Percentiles rank a stretch among this genome's conserved stretches.
These are phyloP conservation scores for Sutorius australiensis DNA, from an alignment of 768 basidiomycete genomes.

Conservation along the genomic window DNA sequence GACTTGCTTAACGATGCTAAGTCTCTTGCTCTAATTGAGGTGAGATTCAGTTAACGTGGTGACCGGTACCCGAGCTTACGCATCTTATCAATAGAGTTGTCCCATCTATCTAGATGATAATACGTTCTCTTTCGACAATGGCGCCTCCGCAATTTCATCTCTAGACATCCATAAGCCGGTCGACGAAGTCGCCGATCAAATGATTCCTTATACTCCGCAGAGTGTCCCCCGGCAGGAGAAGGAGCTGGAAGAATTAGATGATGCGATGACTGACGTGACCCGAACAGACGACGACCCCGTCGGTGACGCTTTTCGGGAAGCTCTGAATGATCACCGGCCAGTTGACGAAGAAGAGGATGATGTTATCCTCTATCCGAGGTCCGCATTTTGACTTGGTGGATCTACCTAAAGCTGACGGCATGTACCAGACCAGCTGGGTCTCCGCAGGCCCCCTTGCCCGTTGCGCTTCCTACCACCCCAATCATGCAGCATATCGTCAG, in stretches of 20 bases:
- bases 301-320: slow-evolving; percentile 58
- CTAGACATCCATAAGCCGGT: background rate
- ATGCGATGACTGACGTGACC: slow-evolving; percentile 63
- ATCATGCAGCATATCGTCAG: slow-evolving; percentile 1
- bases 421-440: slow-evolving; percentile 18
- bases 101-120: slow-evolving; percentile 24
- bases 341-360: slow-evolving; percentile 51
- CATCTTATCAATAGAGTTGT: slow-evolving; percentile 19
- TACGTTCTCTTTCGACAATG: slow-evolving; percentile 18
- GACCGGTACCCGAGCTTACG: slow-evolving; percentile 11
- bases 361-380: slow-evolving; percentile 77
- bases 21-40: slow-evolving; percentile 55
- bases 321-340: slow-evolving; percentile 34
- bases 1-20: slow-evolving; percentile 77
- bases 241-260: slow-evolving; percentile 43
- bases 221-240: slow-evolving; percentile 1
- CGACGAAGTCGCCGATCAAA: slow-evolving; percentile 13
- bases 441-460: slow-evolving; percentile 9
- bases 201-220: slow-evolving; percentile 5
- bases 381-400: slow-evolving; percentile 7
- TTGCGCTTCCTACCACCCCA: slow-evolving; percentile 21
- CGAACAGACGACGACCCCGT: slow-evolving; percentile 76
- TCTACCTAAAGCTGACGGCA: slow-evolving; percentile 2
- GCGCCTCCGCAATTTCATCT: slow-evolving; percentile 6
- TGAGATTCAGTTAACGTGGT: slow-evolving; percentile 29